These are phyloP conservation scores for Warburgia ugandensis DNA, from an alignment of 164 flowering plant species.

Conservation along the genomic window DNA sequence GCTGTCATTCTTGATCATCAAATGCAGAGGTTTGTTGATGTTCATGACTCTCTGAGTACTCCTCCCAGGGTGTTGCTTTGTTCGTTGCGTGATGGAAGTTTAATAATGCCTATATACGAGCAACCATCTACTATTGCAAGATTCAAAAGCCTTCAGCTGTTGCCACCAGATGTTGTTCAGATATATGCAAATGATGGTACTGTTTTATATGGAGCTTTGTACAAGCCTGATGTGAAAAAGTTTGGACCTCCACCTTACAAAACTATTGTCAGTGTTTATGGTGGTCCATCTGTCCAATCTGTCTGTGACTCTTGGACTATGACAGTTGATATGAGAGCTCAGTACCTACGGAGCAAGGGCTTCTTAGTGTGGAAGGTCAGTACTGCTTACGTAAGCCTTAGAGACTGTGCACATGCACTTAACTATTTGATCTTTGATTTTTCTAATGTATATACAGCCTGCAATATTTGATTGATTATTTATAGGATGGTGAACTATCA, in stretches of 20 bases:
- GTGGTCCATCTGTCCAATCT: slow-evolving; percentile 81
- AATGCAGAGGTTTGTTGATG: slow-evolving; percentile 71
- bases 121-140: slow-evolving; percentile 45
- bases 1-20: slow-evolving; percentile 80
- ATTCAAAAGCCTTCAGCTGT: slow-evolving; percentile 54
- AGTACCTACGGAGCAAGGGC: slow-evolving; percentile 77
- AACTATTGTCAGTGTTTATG: slow-evolving; percentile 76
- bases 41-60: slow-evolving; percentile 57
- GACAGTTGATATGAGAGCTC: slow-evolving; percentile 94
- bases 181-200: slow-evolving; percentile 71
- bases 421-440: slow-evolving; percentile 1
- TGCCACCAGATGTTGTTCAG: slow-evolving; percentile 68
- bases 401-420: background rate
- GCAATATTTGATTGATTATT: too few species aligned
- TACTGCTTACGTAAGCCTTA: background rate
- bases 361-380: slow-evolving; percentile 91
- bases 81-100: slow-evolving; percentile 63
- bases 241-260: slow-evolving; percentile 93
- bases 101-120: slow-evolving; percentile 54
- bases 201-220: slow-evolving; percentile 59
- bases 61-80: slow-evolving; percentile 67
- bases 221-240: slow-evolving; percentile 58
- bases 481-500: too few species aligned
- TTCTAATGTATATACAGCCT: background rate
- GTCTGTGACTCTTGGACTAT: slow-evolving; percentile 80